Conservation (phyloP, 164 flowering plant genomes). For the Sedum album region DNA sequence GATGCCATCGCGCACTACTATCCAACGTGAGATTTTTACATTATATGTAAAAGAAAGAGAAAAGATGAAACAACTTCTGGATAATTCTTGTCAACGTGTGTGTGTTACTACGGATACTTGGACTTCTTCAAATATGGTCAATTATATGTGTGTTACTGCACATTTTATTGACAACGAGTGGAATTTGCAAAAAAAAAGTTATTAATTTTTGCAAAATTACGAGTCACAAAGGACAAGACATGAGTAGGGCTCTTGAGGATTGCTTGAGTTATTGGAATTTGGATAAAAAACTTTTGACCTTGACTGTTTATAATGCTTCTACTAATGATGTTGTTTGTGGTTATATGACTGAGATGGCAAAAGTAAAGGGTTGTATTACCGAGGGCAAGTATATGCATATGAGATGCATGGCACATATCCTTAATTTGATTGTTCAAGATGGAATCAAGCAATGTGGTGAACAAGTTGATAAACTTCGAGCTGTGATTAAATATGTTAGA, state of each 20-base stretch:
- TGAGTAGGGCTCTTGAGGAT: neutral
- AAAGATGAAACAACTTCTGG: neutral
- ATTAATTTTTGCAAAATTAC: neutral
- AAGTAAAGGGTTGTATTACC: neutral
- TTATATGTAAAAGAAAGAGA: neutral
- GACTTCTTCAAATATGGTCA: neutral
- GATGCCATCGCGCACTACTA: neutral
- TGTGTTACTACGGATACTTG: neutral
- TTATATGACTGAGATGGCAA: neutral
- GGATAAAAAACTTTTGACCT: neutral
- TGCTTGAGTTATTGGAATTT: neutral
- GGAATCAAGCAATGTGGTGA: neutral
- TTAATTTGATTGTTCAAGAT: neutral
- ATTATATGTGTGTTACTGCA: neutral
- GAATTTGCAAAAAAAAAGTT: neutral
- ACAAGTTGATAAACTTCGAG: neutral
- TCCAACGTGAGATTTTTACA: neutral
- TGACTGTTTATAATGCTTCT: neutral
- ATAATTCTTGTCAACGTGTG: neutral
- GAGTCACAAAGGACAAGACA: neutral
- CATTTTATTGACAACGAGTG: neutral
- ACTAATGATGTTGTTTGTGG: neutral
- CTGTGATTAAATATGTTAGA: neutral
- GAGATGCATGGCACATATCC: neutral
- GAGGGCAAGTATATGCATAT: neutral